Evolutionary conservation across 2,329 filamentous ascomycete species (phyloP).

Genomic region (Fusarium sterilihyphosum): DNA sequence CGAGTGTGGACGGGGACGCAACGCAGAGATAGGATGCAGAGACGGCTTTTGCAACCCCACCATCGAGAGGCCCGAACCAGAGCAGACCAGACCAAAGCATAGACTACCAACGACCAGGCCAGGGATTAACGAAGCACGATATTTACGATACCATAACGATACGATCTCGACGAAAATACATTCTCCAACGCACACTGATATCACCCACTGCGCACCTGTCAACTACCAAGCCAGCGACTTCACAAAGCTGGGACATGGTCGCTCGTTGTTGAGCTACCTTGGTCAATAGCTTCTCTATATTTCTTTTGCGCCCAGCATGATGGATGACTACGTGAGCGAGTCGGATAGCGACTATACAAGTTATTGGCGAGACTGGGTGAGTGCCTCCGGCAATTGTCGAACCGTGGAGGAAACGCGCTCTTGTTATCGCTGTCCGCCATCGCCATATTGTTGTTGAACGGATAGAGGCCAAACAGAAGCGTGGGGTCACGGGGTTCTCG

Average conservation of each 20-base stretch:
- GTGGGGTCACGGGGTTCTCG: slow-evolving; percentile 18
- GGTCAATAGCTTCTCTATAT: slow-evolving; percentile 21
- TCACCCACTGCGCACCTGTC: slow-evolving; percentile 18
- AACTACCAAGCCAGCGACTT: background rate
- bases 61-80: slow-evolving; percentile 23
- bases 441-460: background rate
- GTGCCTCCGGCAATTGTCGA: slow-evolving; percentile 50
- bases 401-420: slow-evolving; percentile 1
- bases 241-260: slow-evolving; percentile 42
- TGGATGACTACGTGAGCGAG: slow-evolving; percentile 98
- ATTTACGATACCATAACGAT: slow-evolving; percentile 16
- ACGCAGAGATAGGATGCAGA: slow-evolving; percentile 12
- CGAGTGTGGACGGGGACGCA: slow-evolving; percentile 7
- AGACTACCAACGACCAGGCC: slow-evolving; percentile 8
- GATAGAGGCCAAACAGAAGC: background rate
- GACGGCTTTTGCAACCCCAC: slow-evolving; percentile 37
- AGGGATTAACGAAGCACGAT: slow-evolving; percentile 25
- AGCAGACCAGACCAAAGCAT: slow-evolving; percentile 3
- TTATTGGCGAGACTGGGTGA: slow-evolving; percentile 99
- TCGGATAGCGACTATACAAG: slow-evolving; percentile 99
- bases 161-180: slow-evolving; percentile 6
- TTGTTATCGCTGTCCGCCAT: background rate
- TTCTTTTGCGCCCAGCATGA: slow-evolving; percentile 53
- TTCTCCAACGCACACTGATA: slow-evolving; percentile 2
- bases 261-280: slow-evolving; percentile 40